A percentile compares a stretch with the other conserved stretches of the same genome.
These are phyloP conservation scores for Populus deltoides DNA, from an alignment of 345 rosid genomes.

Conservation along the genomic window DNA sequence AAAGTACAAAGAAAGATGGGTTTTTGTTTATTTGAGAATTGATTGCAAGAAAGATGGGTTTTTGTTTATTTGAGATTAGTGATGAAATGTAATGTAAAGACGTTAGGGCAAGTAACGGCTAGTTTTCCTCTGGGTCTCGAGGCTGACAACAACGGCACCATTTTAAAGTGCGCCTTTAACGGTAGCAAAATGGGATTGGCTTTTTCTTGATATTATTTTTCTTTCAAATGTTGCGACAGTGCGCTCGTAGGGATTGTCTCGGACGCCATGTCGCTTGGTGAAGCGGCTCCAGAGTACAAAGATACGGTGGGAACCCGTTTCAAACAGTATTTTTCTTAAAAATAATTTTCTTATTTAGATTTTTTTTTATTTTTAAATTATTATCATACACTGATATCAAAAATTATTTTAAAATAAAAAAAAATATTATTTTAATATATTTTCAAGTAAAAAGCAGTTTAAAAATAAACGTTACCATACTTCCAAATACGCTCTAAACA, in stretches of 20 bases:
- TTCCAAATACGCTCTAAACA: too few relatives aligned
- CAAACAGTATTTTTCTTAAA: too few relatives aligned
- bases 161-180: constrained; percentile 24
- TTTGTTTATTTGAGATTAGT: neutral
- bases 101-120: constrained; percentile 40
- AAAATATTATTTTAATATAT: too few relatives aligned
- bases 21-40: neutral
- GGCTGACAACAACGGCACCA: constrained; percentile 19
- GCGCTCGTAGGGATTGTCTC: neutral
- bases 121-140: constrained; percentile 20
- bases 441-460: too few relatives aligned
- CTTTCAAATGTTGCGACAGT: neutral
- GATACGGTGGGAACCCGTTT: too few relatives aligned
- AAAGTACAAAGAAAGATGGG: neutral
- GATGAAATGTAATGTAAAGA: neutral
- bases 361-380: too few relatives aligned
- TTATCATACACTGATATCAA: too few relatives aligned
- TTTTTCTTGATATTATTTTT: neutral
- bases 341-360: too few relatives aligned
- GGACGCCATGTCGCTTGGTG: constrained; percentile 3
- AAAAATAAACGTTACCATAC: rapidly evolving
- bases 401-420: too few relatives aligned
- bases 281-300: neutral
- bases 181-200: constrained; percentile 1
- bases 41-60: neutral